Conservation (phyloP, 2,329 filamentous ascomycete species). For the Colletotrichum echinochloae region DNA sequence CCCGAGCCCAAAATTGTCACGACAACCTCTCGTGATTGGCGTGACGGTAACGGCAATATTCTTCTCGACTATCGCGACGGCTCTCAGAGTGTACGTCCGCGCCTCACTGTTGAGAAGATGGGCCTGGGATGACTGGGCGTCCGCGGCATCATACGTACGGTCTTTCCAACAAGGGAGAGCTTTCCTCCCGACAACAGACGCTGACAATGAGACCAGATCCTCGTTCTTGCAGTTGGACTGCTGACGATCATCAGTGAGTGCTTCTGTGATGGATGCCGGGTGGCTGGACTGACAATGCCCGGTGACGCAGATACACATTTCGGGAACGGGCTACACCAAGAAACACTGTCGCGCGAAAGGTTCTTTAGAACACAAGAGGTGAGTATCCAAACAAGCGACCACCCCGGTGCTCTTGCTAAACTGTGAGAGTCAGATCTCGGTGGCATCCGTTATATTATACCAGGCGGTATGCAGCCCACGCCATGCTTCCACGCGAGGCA, state of each 20-base stretch:
- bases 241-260: slow-evolving; percentile 30
- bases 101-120: slow-evolving; percentile 13
- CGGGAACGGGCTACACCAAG: slow-evolving; percentile 22
- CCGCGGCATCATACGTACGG: slow-evolving; percentile 21
- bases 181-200: background rate
- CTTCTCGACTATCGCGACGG: slow-evolving; percentile 4
- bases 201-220: background rate
- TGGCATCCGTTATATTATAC: slow-evolving; percentile 8
- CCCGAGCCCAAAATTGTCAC: slow-evolving; percentile 3
- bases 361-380: slow-evolving; percentile 28
- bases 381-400: background rate
- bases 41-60: slow-evolving; percentile 1
- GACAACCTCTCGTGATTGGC: slow-evolving; percentile 23
- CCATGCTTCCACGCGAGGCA: background rate
- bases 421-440: background rate
- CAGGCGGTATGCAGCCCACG: slow-evolving; percentile 12
- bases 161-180: fast-evolving
- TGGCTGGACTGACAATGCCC: background rate
- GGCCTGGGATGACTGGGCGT: slow-evolving; percentile 28
- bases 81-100: slow-evolving; percentile 29
- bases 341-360: background rate
- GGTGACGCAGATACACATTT: slow-evolving; percentile 15
- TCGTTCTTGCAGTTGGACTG: slow-evolving; percentile 9
- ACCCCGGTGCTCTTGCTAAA: background rate
- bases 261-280: too few species aligned